Evolutionary conservation across 306 rosid species (phyloP).

Genomic region (Ammopiptanthus mongolicus): DNA sequence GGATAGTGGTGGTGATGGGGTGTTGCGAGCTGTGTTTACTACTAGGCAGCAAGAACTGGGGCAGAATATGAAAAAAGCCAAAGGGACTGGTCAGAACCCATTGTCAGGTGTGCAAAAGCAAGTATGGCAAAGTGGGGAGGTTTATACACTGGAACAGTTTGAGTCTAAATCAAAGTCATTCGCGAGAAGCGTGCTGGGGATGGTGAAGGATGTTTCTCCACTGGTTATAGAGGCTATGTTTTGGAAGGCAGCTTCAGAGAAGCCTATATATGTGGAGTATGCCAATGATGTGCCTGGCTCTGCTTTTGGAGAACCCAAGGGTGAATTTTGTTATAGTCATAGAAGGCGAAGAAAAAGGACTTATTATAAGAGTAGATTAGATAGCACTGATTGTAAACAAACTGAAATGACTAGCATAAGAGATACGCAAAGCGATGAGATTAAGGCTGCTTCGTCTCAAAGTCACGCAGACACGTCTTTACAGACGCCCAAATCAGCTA

Average conservation of each 20-base stretch:
- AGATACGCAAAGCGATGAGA: slow-evolving; percentile 24
- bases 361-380: slow-evolving; percentile 59
- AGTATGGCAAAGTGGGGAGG: slow-evolving; percentile 98
- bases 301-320: slow-evolving; percentile 82
- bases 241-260: slow-evolving; percentile 93
- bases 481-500: slow-evolving; percentile 38
- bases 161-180: slow-evolving; percentile 83
- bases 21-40: slow-evolving; percentile 74
- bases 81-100: slow-evolving; percentile 55
- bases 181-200: slow-evolving; percentile 52
- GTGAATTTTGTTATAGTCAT: slow-evolving; percentile 53
- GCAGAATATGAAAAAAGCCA: slow-evolving; percentile 51
- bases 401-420: slow-evolving; percentile 23
- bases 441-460: slow-evolving; percentile 25
- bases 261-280: slow-evolving; percentile 88
- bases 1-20: slow-evolving; percentile 49
- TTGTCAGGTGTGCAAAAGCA: slow-evolving; percentile 63
- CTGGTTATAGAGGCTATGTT: slow-evolving; percentile 77
- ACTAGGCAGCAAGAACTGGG: slow-evolving; percentile 97
- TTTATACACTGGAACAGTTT: slow-evolving; percentile 84
- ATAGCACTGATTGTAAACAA: slow-evolving; percentile 39
- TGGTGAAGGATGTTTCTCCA: slow-evolving; percentile 71
- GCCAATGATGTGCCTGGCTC: slow-evolving; percentile 99
- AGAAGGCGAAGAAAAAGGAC: slow-evolving; percentile 73
- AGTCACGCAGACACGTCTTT: slow-evolving; percentile 25